These are phyloP conservation scores for Trypanosoma mega DNA, from an alignment of 208 protist species.

Conservation along the genomic window DNA sequence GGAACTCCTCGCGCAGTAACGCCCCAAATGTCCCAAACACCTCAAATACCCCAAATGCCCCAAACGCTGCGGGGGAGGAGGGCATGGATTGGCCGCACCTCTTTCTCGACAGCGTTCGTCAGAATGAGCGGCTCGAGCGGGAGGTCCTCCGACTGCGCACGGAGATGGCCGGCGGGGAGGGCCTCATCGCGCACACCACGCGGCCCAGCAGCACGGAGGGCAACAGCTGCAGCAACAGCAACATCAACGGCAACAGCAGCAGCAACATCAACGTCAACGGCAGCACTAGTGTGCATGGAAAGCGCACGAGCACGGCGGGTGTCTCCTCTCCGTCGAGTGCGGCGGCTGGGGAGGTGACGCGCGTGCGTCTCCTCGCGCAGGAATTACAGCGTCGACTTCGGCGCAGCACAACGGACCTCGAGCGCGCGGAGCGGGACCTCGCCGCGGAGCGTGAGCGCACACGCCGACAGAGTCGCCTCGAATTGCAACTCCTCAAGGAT, in stretches of 20 bases:
- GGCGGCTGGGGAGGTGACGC: not conserved
- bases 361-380: not conserved
- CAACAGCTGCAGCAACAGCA: too few relatives aligned
- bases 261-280: too few relatives aligned
- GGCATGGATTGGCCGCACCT: conserved; percentile 24
- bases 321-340: too few relatives aligned
- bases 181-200: not conserved
- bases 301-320: too few relatives aligned
- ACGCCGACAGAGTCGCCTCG: conserved; percentile 29
- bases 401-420: conserved; percentile 17
- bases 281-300: too few relatives aligned
- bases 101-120: conserved; percentile 25
- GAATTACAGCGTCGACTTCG: conserved; percentile 1
- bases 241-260: too few relatives aligned
- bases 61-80: not conserved
- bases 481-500: conserved; percentile 48
- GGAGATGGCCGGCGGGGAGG: not conserved
- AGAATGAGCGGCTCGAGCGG: conserved; percentile 24
- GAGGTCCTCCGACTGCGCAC: conserved; percentile 22
- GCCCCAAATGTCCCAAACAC: too few relatives aligned
- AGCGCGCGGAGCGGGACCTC: conserved; percentile 36
- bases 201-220: too few relatives aligned
- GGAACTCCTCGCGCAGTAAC: too few relatives aligned
- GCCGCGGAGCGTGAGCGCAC: conserved; percentile 31
- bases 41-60: too few relatives aligned